phyloP scores from a whole-genome alignment of 2,329 filamentous ascomycete species.

The Xylariaceae sp. region DNA sequence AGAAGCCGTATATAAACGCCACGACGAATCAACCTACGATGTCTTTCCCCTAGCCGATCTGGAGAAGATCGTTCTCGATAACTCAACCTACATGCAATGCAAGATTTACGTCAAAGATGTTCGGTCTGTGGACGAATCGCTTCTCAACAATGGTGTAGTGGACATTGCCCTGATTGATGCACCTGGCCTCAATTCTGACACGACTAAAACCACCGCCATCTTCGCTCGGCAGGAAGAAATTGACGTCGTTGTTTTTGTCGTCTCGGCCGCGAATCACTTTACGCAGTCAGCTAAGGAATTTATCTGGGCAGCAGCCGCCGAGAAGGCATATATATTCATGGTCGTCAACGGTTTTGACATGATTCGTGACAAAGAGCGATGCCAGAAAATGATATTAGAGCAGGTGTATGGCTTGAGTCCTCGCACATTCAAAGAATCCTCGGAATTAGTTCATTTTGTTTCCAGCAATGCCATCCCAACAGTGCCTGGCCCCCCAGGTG shows the following conservation, averaged over 20 bases:
- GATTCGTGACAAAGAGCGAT: slow-evolving; percentile 86
- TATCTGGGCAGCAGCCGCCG: slow-evolving; percentile 88
- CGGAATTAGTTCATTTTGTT: slow-evolving; percentile 93
- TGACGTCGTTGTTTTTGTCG: slow-evolving; percentile 96
- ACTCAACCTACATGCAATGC: slow-evolving; percentile 84
- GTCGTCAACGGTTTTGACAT: slow-evolving; percentile 97
- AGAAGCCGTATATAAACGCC: slow-evolving; percentile 71
- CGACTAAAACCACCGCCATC: slow-evolving; percentile 92
- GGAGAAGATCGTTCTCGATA: slow-evolving; percentile 86
- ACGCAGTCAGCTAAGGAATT: slow-evolving; percentile 97
- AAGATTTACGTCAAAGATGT: slow-evolving; percentile 95
- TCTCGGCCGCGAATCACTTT: slow-evolving; percentile 96
- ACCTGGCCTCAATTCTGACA: slow-evolving; percentile 91
- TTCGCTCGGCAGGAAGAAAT: slow-evolving; percentile 98
- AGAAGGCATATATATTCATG: slow-evolving; percentile 98
- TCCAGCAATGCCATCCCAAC: slow-evolving; percentile 93
- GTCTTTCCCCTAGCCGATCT: slow-evolving; percentile 74
- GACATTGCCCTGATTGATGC: slow-evolving; percentile 98
- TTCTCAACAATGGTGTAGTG: slow-evolving; percentile 95
- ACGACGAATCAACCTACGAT: slow-evolving; percentile 92
- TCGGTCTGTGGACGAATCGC: slow-evolving; percentile 81
- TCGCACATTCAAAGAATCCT: slow-evolving; percentile 84
- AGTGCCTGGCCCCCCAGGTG: slow-evolving; percentile 53
- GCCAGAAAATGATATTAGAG: slow-evolving; percentile 87
- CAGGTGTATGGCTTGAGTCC: slow-evolving; percentile 86